Conservation (phyloP, 1,284 basidiomycete genomes). For the Pyrrhoderma noxium region DNA sequence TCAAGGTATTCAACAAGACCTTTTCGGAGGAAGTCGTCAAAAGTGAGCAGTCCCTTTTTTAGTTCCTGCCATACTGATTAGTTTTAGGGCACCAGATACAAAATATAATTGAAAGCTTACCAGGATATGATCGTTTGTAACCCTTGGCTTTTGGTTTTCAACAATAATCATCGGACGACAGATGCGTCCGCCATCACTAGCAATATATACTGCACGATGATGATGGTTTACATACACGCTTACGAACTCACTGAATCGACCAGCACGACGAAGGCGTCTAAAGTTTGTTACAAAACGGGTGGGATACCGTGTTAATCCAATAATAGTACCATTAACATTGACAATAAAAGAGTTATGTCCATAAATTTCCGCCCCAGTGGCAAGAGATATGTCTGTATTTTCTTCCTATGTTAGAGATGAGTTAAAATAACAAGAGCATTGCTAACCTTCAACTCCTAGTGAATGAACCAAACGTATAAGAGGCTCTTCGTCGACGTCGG, state of each 20-base stretch:
- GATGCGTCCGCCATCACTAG: slow-evolving; percentile 95
- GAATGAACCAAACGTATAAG: slow-evolving; percentile 87
- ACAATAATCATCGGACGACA: slow-evolving; percentile 99
- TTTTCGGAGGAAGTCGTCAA: slow-evolving; percentile 90
- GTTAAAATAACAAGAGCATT: slow-evolving; percentile 16
- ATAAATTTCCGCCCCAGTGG: slow-evolving; percentile 96
- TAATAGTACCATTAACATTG: slow-evolving; percentile 94
- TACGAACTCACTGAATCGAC: slow-evolving; percentile 94
- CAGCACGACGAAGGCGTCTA: slow-evolving; percentile 86
- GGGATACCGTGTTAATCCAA: slow-evolving; percentile 88
- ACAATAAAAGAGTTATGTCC: slow-evolving; percentile 88
- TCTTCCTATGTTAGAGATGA: slow-evolving; percentile 12
- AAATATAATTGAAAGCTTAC: slow-evolving; percentile 37
- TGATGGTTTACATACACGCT: slow-evolving; percentile 96
- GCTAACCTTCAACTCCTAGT: slow-evolving; percentile 83
- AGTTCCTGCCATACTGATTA: slow-evolving; percentile 47
- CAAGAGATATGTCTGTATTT: slow-evolving; percentile 79
- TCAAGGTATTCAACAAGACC: slow-evolving; percentile 99
- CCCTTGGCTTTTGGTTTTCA: slow-evolving; percentile 73
- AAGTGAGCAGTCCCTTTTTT: slow-evolving; percentile 73
- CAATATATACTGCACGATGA: slow-evolving; percentile 93
- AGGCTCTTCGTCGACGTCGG: slow-evolving; percentile 95
- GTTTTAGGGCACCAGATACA: slow-evolving; percentile 1
- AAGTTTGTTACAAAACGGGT: slow-evolving; percentile 85
- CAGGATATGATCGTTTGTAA: slow-evolving; percentile 75